Conservation (phyloP, 225 moss, liverwort and hornwort species). For the Pseudisothecium myosuroides region DNA sequence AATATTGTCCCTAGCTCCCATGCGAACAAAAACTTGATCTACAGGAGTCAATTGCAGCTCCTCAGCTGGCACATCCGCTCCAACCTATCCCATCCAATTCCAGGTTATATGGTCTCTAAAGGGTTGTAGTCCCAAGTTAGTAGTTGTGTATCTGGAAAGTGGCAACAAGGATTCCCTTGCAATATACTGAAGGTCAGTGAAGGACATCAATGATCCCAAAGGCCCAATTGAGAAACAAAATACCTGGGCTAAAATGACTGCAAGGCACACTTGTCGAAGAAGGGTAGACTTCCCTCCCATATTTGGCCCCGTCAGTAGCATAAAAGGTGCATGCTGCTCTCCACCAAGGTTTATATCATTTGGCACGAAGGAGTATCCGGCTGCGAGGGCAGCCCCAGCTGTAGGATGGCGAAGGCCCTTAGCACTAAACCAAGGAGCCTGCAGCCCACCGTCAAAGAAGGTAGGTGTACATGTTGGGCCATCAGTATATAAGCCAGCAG, state of each 20-base stretch:
- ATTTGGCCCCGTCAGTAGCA: slow-evolving; percentile 94
- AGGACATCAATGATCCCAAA: not conserved
- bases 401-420: slow-evolving; percentile 81
- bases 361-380: slow-evolving; percentile 74
- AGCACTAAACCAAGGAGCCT: slow-evolving; percentile 40
- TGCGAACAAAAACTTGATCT: slow-evolving; percentile 88
- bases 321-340: slow-evolving; percentile 56
- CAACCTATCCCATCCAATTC: slow-evolving; percentile 45
- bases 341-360: slow-evolving; percentile 82
- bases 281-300: slow-evolving; percentile 99
- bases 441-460: slow-evolving; percentile 11
- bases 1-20: slow-evolving; percentile 97
- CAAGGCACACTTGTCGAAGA: slow-evolving; percentile 91
- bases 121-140: not conserved
- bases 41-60: slow-evolving; percentile 64
- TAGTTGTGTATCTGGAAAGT: not conserved
- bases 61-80: slow-evolving; percentile 90
- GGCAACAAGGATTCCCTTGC: not conserved
- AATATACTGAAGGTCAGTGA: not conserved
- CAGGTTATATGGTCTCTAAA: not conserved
- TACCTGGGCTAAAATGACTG: slow-evolving; percentile 92
- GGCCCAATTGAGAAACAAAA: not conserved
- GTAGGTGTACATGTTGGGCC: slow-evolving; percentile 70
- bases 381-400: slow-evolving; percentile 43
- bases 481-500: slow-evolving; percentile 46